Percentiles rank a stretch among this genome's conserved stretches.
These are phyloP conservation scores for Lotmaria passim DNA, from an alignment of 208 protist species.

Conservation along the genomic window DNA sequence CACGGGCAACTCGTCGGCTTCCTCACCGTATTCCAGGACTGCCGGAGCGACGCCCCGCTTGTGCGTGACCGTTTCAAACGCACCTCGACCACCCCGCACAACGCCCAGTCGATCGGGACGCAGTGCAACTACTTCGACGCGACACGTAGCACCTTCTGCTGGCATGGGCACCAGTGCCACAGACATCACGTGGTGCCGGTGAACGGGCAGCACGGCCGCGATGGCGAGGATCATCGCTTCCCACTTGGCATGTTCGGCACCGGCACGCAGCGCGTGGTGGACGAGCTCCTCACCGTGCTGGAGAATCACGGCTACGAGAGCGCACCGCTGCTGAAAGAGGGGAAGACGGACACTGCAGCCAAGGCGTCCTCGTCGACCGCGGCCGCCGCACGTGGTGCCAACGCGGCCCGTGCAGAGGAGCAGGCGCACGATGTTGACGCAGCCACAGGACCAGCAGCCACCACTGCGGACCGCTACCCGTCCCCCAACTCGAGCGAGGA, in stretches of 20 bases:
- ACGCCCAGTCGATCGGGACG: conserved; percentile 20
- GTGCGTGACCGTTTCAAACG: conserved; percentile 16
- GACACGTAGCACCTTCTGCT: conserved; percentile 45
- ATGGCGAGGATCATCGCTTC: conserved; percentile 27
- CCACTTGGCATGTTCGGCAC: conserved; percentile 29
- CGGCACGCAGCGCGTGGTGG: conserved; percentile 31
- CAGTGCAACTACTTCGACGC: conserved; percentile 44
- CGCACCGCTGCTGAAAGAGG: not conserved
- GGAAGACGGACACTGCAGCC: not conserved
- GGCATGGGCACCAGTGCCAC: conserved; percentile 49
- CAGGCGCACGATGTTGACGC: not conserved
- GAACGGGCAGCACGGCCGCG: conserved; percentile 22
- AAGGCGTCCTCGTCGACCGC: not conserved
- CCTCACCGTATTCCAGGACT: conserved; percentile 29
- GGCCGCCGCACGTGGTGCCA: too few relatives aligned
- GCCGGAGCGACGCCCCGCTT: conserved; percentile 27
- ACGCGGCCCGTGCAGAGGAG: too few relatives aligned
- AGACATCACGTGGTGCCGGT: conserved; percentile 33
- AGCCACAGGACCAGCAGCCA: not conserved
- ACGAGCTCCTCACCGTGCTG: conserved; percentile 33
- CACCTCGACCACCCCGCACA: conserved; percentile 14
- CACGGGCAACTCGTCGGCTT: conserved; percentile 39
- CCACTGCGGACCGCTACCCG: not conserved
- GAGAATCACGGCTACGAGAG: conserved; percentile 24
- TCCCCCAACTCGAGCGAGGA: not conserved